A percentile compares a stretch with the other conserved stretches of the same genome.
Conservation (phyloP, 306 rosid genomes). For the Canavalia gladiata region DNA sequence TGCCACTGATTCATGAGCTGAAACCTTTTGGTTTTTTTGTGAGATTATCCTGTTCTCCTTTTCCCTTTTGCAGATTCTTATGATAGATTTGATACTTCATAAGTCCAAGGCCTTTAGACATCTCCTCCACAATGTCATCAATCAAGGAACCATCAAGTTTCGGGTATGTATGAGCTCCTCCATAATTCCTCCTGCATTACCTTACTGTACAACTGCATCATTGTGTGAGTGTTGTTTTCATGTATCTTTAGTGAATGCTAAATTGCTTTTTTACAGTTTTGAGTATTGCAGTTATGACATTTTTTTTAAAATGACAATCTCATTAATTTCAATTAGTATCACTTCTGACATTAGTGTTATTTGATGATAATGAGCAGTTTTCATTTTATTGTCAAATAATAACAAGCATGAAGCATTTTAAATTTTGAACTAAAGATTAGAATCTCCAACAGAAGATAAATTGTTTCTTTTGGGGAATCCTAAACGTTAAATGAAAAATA, state of each 20-base stretch:
- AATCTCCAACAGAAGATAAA: not conserved
- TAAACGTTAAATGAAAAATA: slow-evolving; percentile 8
- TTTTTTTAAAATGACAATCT: not conserved
- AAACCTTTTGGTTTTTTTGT: slow-evolving; percentile 31
- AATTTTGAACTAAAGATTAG: slow-evolving; percentile 18
- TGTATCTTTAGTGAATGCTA: not conserved
- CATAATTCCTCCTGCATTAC: not conserved
- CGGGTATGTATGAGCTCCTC: slow-evolving; percentile 60
- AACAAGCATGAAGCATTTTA: slow-evolving; percentile 26
- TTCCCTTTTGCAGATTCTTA: slow-evolving; percentile 63
- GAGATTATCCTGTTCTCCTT: not conserved
- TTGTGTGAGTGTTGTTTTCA: slow-evolving; percentile 8
- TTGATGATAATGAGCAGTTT: slow-evolving; percentile 12
- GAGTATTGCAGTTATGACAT: not conserved
- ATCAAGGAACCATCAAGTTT: slow-evolving; percentile 55
- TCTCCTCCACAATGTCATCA: slow-evolving; percentile 76
- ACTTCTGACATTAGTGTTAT: slow-evolving; percentile 10
- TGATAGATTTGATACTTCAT: slow-evolving; percentile 86
- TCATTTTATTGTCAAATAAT: slow-evolving; percentile 10
- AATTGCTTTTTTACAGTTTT: not conserved
- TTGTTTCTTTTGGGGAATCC: slow-evolving; percentile 9
- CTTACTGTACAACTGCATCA: not conserved
- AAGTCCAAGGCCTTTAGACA: slow-evolving; percentile 87
- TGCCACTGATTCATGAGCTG: slow-evolving; percentile 16
- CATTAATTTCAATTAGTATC: slow-evolving; percentile 4